These are phyloP conservation scores for Lasiodiplodia theobromae DNA, from an alignment of 2,329 filamentous ascomycete genomes.

Conservation along the genomic window DNA sequence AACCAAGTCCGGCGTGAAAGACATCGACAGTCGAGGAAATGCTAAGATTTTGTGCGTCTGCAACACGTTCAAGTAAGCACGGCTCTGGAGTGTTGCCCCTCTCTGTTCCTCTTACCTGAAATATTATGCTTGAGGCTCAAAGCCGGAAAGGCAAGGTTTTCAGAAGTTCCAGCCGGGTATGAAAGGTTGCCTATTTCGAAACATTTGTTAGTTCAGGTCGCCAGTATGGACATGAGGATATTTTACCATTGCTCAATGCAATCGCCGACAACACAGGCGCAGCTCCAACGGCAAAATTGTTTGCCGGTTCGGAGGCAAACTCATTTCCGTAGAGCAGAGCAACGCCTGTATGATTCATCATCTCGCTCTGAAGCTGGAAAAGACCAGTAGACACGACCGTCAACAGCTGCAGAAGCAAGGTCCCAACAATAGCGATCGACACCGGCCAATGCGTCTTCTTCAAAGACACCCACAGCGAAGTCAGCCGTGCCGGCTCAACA, in stretches of 20 bases:
- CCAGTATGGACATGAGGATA: rapidly evolving
- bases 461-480: not conserved
- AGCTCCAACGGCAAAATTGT: not conserved
- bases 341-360: not conserved
- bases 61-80: not conserved
- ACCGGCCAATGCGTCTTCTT: slow-evolving; percentile 1
- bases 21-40: not conserved
- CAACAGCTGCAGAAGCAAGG: not conserved
- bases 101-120: not conserved
- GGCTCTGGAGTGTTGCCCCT: not conserved
- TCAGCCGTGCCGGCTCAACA: not conserved
- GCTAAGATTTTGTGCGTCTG: not conserved
- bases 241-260: not conserved
- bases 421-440: not conserved
- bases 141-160: not conserved
- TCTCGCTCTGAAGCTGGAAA: not conserved
- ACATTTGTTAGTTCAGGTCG: not conserved
- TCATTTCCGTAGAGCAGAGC: not conserved
- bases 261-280: not conserved
- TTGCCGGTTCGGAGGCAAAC: not conserved
- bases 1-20: not conserved
- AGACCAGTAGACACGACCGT: not conserved
- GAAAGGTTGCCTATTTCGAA: not conserved
- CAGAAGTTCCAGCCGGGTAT: not conserved
- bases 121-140: not conserved